Evolutionary conservation across 2,329 filamentous ascomycete genomes (phyloP), one percentile per base, ranked within the genome.

Genomic region (Neonectria sp.): DNA sequence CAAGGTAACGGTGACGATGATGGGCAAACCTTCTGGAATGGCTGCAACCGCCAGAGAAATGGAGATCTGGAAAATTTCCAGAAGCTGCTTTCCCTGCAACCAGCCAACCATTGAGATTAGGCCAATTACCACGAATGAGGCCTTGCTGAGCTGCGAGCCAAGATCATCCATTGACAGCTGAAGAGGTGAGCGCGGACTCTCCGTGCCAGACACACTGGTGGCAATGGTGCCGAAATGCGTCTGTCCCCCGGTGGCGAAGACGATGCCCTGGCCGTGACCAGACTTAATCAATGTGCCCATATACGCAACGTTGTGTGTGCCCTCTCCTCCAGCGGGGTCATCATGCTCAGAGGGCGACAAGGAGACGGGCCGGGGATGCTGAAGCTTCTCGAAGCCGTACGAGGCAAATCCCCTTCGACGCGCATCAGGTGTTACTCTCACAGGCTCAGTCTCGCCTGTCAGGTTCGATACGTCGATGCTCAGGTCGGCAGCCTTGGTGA

Each of bases 151-250:
- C 78, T 99, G 95, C 61, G 97, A 95, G 33, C 96, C 96, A 2
- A 99, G 89, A n/a, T 94, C 91, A 79, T 99, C 96, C 97, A 99
- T 99, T 21, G 95, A 97, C 9, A 97, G 83, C 79, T 99, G 96
- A 33, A 99, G 86, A 9, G 96, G 96, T 4, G 96, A 99, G 49
- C 96, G 89, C 0, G 96, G 96, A 76, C 95, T 97, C 80, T 98
- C 96, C 31, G 97, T 99, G 68, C 96, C 94, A 55, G 95, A 95
- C 29, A 99, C 89, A 60, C 95, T 98, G 17, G 95, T 93, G 24
- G 95, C 97, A 74, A 99, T 99, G 56, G 94, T 95, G 48, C 96
- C 96, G 81, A 99, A 98, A 76, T 98, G 95, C 0, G 97, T 99
- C 66, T 93, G 90, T 35, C 93, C 93, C 62, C 97, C 97, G 7